Evolutionary conservation across 176 grass and related monocot species (phyloP).

Genomic region (Urochloa ruziziensis): DNA sequence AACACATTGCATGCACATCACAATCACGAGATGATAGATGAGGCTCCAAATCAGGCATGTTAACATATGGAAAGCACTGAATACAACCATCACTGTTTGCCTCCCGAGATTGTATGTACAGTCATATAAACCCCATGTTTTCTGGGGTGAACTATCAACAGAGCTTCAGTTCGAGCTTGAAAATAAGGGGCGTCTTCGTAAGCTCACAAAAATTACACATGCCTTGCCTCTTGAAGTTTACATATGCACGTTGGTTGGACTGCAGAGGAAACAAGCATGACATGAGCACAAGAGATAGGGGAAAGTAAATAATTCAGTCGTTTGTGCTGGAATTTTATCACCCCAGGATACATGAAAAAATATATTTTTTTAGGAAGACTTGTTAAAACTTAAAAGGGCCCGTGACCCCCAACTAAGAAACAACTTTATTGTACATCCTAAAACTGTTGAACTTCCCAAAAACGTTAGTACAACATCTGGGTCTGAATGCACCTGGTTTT

Average conservation of each 20-base stretch:
- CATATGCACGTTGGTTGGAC: not conserved
- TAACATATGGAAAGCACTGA: not conserved
- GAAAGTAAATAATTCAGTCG: not conserved
- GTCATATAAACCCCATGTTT: not conserved
- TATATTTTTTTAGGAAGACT: not conserved
- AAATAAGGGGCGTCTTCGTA: not conserved
- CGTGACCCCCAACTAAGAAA: not conserved
- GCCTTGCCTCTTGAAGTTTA: slow-evolving; percentile 6
- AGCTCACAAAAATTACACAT: slow-evolving; percentile 1
- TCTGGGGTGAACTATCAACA: not conserved
- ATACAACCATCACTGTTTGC: not conserved
- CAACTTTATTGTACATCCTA: not conserved
- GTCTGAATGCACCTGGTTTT: not conserved
- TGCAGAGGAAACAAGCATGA: slow-evolving; percentile 3
- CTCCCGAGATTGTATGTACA: not conserved
- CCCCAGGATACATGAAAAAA: not conserved
- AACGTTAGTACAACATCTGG: not conserved
- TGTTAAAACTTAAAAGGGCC: not conserved
- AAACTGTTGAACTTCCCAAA: not conserved
- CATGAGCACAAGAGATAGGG: not conserved
- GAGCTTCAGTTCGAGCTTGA: not conserved
- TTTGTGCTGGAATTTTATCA: not conserved
- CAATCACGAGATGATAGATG: not conserved
- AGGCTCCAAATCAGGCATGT: not conserved
- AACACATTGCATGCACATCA: not conserved